Evolutionary conservation across 108 stramenopile species (phyloP), one percentile per base, ranked within the genome.

Genomic region (Schizochytrium sp.): DNA sequence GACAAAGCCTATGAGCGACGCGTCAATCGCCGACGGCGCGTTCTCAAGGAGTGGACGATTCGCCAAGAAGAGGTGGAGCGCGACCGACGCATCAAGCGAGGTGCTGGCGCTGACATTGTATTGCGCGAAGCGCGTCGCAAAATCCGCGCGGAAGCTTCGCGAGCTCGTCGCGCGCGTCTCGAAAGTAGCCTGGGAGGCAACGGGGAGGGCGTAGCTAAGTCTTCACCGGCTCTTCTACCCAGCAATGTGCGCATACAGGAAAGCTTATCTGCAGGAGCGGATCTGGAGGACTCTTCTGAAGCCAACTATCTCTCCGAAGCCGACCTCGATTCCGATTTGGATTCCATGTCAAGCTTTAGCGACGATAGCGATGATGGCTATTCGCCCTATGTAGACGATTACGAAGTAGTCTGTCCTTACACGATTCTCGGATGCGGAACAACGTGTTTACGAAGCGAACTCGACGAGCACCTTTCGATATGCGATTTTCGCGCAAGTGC

Each of bases 341-440:
- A 69, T 69, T 69, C 63, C 34, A 16, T 69, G 63, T 69, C 63
- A 0, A 69, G 63, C 63, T 69, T 41, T 18, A 69, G 76, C 28
- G 12, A 43, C 10, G 55, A 57, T 16, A 83, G 51, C 48, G 76
- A 83, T 23, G 76, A 83, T 34, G 76, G 76, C n/a, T 83, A 83
- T 45, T 53, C 51, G 6, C 76, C 76, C 10, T 83, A 21, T 45
- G 48, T 45, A 16, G 76, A 83, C 28, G 51, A 83, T 23, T 83
- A 83, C 23, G 76, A 83, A 34, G 76, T 83, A 12, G 76, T 83
- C 28, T 83, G 76, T 45, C 76, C 76, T 21, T 83, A 83, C 51
- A 83, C 76, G 6, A 83, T 83, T 53, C 76, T 83, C 76, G 76
- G 76, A 6, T 83, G 76, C 51, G 76, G 10, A 34, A 83, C 51